phyloP scores from a whole-genome alignment of 2,329 filamentous ascomycete species.

The Trichoderma sp. region DNA sequence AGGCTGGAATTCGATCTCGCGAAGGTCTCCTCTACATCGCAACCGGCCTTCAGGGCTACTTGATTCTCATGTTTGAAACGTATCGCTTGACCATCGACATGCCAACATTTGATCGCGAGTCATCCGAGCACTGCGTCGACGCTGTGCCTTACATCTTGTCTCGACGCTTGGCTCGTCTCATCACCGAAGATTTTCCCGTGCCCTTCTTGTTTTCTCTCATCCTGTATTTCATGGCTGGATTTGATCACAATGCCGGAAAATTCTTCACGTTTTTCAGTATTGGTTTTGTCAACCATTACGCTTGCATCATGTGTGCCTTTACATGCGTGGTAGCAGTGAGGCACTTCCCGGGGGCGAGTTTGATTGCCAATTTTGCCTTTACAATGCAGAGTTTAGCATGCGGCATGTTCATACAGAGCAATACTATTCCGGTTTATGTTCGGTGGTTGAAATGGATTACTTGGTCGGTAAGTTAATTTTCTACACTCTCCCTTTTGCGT shows the following conservation, averaged over 20 bases:
- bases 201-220: constrained; percentile 72
- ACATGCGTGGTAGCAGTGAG: constrained; percentile 67
- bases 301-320: constrained; percentile 72
- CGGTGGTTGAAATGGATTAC: constrained; percentile 74
- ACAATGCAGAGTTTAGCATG: constrained; percentile 76
- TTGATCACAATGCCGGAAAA: constrained; percentile 63
- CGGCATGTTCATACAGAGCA: constrained; percentile 75
- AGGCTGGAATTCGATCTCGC: constrained; percentile 73
- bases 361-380: constrained; percentile 73
- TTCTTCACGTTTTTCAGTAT: constrained; percentile 76
- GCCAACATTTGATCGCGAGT: constrained; percentile 74
- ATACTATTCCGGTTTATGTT: constrained; percentile 76
- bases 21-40: constrained; percentile 75
- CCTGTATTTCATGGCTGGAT: constrained; percentile 79
- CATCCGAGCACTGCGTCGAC: constrained; percentile 71
- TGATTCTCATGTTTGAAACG: constrained; percentile 75
- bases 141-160: constrained; percentile 72
- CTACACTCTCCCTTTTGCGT: neutral
- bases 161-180: constrained; percentile 67
- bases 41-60: constrained; percentile 72
- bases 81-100: constrained; percentile 78
- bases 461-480: constrained; percentile 52
- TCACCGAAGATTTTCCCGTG: constrained; percentile 73
- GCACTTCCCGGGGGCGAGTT: constrained; percentile 70
- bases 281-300: constrained; percentile 71